Percentiles rank a stretch among this genome's conserved stretches.
These are phyloP conservation scores for Kluyveromyces wickerhamii DNA, from an alignment of 805 yeast species.

Conservation along the genomic window DNA sequence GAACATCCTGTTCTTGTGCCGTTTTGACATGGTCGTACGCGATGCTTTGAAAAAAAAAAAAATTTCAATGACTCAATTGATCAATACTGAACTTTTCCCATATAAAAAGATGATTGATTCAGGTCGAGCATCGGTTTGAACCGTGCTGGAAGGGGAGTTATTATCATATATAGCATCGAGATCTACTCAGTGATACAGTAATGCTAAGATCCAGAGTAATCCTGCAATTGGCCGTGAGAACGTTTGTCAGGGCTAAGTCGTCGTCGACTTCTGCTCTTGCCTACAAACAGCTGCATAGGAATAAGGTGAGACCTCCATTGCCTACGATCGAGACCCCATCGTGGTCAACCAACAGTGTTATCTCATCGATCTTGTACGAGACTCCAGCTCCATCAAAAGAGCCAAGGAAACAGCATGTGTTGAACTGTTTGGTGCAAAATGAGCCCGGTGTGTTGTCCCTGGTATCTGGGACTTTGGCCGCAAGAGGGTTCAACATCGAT, in stretches of 20 bases:
- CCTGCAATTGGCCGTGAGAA: neutral
- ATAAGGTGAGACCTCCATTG: slow-evolving; percentile 78
- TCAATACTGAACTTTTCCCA: too few species aligned
- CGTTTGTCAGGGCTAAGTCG: slow-evolving; percentile 4
- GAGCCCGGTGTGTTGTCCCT: slow-evolving; percentile 97
- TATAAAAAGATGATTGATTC: too few species aligned
- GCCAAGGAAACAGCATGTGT: slow-evolving; percentile 75
- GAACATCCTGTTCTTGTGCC: too few species aligned
- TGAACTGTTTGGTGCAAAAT: slow-evolving; percentile 95
- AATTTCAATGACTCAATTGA: too few species aligned
- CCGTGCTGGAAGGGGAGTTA: too few species aligned
- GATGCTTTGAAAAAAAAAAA: too few species aligned
- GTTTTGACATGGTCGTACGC: too few species aligned
- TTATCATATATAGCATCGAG: too few species aligned
- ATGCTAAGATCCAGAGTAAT: slow-evolving; percentile 3
- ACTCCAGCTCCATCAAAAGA: slow-evolving; percentile 53
- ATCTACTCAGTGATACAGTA: too few species aligned
- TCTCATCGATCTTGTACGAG: slow-evolving; percentile 89
- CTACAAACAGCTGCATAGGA: slow-evolving; percentile 83
- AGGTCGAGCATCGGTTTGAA: too few species aligned
- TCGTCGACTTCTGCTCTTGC: slow-evolving; percentile 92
- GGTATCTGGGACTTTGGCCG: slow-evolving; percentile 92
- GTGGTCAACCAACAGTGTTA: slow-evolving; percentile 96
- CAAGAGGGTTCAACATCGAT: slow-evolving; percentile 97
- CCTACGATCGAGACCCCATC: slow-evolving; percentile 90